These are phyloP conservation scores for Tricholoma flavovirens DNA, from an alignment of 768 basidiomycete genomes.

Conservation along the genomic window DNA sequence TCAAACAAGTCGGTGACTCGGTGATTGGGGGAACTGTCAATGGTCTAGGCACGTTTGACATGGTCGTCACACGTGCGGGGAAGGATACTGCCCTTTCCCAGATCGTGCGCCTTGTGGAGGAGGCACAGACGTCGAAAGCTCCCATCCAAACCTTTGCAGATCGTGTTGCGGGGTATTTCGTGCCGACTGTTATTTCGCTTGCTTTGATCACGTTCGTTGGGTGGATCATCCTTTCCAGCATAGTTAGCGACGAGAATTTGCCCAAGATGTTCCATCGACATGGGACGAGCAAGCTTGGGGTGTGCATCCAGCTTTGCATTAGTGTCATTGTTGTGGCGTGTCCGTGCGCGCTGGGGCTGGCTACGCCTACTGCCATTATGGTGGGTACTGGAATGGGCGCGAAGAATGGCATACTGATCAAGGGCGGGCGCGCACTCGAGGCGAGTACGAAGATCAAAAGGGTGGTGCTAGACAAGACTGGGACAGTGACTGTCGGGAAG, in stretches of 20 bases:
- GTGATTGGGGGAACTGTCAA: constrained; percentile 98
- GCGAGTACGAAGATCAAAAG: constrained; percentile 78
- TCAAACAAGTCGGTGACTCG: constrained; percentile 75
- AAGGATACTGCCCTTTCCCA: constrained; percentile 95
- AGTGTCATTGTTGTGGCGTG: constrained; percentile 98
- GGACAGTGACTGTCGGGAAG: constrained; percentile 95
- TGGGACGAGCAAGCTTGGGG: constrained; percentile 80
- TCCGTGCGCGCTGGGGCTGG: constrained; percentile 93
- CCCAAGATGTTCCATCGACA: constrained; percentile 82
- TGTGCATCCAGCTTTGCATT: constrained; percentile 95
- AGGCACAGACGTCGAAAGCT: constrained; percentile 96
- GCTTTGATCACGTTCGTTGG: constrained; percentile 72
- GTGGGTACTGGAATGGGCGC: constrained; percentile 98
- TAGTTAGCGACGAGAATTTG: constrained; percentile 51
- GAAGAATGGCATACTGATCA: constrained; percentile 95
- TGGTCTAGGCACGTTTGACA: constrained; percentile 94
- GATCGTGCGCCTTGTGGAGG: constrained; percentile 95
- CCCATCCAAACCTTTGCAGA: constrained; percentile 98
- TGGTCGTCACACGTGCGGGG: constrained; percentile 92
- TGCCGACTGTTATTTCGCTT: constrained; percentile 84
- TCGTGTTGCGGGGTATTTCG: constrained; percentile 90
- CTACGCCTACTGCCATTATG: constrained; percentile 98
- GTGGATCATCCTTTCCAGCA: constrained; percentile 73
- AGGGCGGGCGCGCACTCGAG: constrained; percentile 92
- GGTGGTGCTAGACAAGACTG: constrained; percentile 94